Conservation (phyloP, 352 stramenopile species). For the Phytophthora sansomeana region DNA sequence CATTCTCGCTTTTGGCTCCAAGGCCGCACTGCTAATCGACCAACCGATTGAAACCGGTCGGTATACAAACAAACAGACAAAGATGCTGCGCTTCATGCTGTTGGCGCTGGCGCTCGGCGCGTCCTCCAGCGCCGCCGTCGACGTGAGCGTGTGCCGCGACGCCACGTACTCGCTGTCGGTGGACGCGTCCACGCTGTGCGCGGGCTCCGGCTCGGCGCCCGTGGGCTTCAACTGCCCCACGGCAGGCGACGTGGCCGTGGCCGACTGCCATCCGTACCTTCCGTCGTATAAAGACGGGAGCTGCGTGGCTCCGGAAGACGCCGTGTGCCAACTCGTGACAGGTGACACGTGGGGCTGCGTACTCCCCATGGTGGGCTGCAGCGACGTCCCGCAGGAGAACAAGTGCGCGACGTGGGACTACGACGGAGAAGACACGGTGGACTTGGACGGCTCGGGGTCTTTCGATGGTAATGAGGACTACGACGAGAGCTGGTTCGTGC, state of each 20-base stretch:
- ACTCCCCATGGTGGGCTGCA: slow-evolving; percentile 46
- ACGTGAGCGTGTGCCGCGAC: slow-evolving; percentile 57
- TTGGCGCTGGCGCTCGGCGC: slow-evolving; percentile 16
- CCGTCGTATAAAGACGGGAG: slow-evolving; percentile 36
- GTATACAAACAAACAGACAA: slow-evolving; percentile 5
- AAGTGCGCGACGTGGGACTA: slow-evolving; percentile 46
- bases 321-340: slow-evolving; percentile 45
- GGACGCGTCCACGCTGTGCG: slow-evolving; percentile 38
- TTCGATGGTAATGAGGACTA: slow-evolving; percentile 44
- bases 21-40: background rate
- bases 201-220: slow-evolving; percentile 39
- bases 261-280: slow-evolving; percentile 50
- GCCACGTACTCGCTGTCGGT: slow-evolving; percentile 48
- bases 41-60: background rate
- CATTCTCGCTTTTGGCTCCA: slow-evolving; percentile 32
- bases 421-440: slow-evolving; percentile 31
- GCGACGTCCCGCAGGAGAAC: slow-evolving; percentile 14
- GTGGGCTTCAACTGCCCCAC: slow-evolving; percentile 43
- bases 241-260: slow-evolving; percentile 40
- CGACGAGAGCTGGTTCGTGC: slow-evolving; percentile 47
- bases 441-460: slow-evolving; percentile 28
- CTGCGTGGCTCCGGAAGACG: slow-evolving; percentile 50
- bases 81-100: slow-evolving; percentile 22
- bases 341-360: slow-evolving; percentile 53
- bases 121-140: slow-evolving; percentile 14